Base-by-base conservation (phyloP, 176 grass and related monocot species). In the Typha latifolia region DNA sequence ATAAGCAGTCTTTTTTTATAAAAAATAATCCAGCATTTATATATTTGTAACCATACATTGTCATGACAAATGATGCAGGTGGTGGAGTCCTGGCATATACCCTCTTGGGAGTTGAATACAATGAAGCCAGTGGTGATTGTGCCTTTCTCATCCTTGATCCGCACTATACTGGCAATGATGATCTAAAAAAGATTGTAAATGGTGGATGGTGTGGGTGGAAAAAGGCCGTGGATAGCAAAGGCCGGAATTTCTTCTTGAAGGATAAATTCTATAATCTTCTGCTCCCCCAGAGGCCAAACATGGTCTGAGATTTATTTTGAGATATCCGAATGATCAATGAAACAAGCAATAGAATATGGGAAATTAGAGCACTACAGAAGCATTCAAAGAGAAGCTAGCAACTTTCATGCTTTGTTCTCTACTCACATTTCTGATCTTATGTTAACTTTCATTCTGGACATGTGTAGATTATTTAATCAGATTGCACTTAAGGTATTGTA, bases 81-180 rank as follows among this genome's bases (percentile, higher is more conserved):
- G 93, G 93, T 34, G 93, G 93, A 66, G 88, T 97, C 9, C 70
- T 97, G 76, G 93, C 88, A 43, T 97, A 97, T 56, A 97, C 93
- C 52, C 85, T 97, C 55, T 56, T 97, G 23, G 93, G 93, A 84
- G 93, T 97, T 56, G 85, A 97, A 22, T 97, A 92, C 79, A 97
- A 92, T 31, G 81, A 82, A 71, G 59, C 52, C 51, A 97, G 68
- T 50, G 88, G 93, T 0, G 88, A 97, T 70, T 92, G 72, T 61
- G 93, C 93, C 72, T 97, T 97, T 82, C 93, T 97, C 34, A 97
- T 97, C 50, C 93, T 97, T 22, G 93, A 97, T 84, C 93, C 93
- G 12, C 93, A 97, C 52, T 92, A 97, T 52, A 97, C 88, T 50
- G 93, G 88, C 34, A 48, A 49, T 66, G 83, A 97, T 73, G 85